Evolutionary conservation across 2,329 filamentous ascomycete genomes (phyloP).

Genomic region (Rasamsonia emersonii): DNA sequence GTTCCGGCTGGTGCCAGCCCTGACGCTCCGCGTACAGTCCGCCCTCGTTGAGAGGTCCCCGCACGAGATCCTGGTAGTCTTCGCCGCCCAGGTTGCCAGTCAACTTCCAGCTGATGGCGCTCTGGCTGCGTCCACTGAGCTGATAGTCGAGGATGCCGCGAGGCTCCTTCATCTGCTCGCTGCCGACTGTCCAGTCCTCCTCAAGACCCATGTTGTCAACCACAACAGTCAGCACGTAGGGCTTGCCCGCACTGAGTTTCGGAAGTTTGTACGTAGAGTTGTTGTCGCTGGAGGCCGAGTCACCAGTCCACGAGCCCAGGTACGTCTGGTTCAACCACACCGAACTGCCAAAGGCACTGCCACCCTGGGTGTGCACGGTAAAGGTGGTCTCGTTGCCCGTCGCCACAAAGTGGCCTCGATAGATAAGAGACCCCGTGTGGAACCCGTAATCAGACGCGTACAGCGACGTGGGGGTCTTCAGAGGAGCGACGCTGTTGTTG

Average conservation of each 20-base stretch:
- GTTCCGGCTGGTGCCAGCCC: conserved; percentile 46
- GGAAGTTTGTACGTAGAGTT: conserved; percentile 52
- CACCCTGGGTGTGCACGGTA: conserved; percentile 55
- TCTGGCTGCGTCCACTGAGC: conserved; percentile 30
- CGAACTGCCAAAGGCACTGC: conserved; percentile 57
- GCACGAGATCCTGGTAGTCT: conserved; percentile 42
- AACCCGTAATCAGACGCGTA: conserved; percentile 68
- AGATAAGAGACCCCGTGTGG: conserved; percentile 59
- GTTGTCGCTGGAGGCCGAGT: conserved; percentile 39
- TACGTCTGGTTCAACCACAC: conserved; percentile 58
- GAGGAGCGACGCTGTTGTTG: conserved; percentile 49
- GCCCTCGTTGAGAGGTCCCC: conserved; percentile 52
- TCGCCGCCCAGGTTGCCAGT: conserved; percentile 52
- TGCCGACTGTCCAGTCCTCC: conserved; percentile 54
- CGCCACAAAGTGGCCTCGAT: conserved; percentile 60
- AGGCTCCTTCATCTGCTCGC: conserved; percentile 51
- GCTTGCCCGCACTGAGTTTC: conserved; percentile 41
- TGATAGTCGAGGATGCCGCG: conserved; percentile 45
- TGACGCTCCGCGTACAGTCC: conserved; percentile 48
- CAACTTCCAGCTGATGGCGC: conserved; percentile 45
- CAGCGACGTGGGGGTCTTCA: conserved; percentile 58
- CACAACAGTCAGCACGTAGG: conserved; percentile 58
- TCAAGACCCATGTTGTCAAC: conserved; percentile 67
- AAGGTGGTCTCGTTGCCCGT: conserved; percentile 52
- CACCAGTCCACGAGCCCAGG: conserved; percentile 57